Evolutionary conservation across 441 rosid genomes (phyloP).

Genomic region (Populus hybrid): DNA sequence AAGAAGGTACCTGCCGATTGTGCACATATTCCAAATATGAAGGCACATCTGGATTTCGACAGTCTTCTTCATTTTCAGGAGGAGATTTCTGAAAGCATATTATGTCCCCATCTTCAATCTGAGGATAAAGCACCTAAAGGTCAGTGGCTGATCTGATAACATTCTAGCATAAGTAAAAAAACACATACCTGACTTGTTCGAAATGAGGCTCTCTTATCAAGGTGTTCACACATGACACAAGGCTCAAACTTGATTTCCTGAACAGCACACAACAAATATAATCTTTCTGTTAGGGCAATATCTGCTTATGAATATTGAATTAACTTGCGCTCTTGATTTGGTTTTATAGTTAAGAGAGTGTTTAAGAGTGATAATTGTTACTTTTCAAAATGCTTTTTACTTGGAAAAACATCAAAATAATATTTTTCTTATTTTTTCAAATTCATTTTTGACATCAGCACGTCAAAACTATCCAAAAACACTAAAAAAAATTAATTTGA

Average conservation of each 20-base stretch:
- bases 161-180: slow-evolving; percentile 13
- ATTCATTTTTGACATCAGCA: too few species aligned
- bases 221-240: slow-evolving; percentile 87
- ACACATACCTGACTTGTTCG: slow-evolving; percentile 67
- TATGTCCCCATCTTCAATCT: slow-evolving; percentile 99
- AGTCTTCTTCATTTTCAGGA: slow-evolving; percentile 49
- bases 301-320: too few species aligned
- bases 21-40: slow-evolving; percentile 95
- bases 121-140: slow-evolving; percentile 23
- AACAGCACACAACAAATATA: slow-evolving; percentile 20
- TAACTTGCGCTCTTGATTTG: background rate
- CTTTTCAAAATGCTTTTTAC: too few species aligned
- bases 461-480: too few species aligned
- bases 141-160: slow-evolving; percentile 7
- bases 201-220: slow-evolving; percentile 78
- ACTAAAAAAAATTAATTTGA: too few species aligned
- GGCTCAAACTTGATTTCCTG: slow-evolving; percentile 98
- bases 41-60: slow-evolving; percentile 74
- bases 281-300: slow-evolving; percentile 11
- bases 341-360: too few species aligned
- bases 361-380: too few species aligned
- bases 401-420: too few species aligned
- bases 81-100: slow-evolving; percentile 87
- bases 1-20: slow-evolving; percentile 75
- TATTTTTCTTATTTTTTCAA: too few species aligned